A percentile compares a stretch with the other conserved stretches of the same genome.
phyloP scores from a whole-genome alignment of 371 early-diverging fungal species.

The Choanephora cucurbitarum region DNA sequence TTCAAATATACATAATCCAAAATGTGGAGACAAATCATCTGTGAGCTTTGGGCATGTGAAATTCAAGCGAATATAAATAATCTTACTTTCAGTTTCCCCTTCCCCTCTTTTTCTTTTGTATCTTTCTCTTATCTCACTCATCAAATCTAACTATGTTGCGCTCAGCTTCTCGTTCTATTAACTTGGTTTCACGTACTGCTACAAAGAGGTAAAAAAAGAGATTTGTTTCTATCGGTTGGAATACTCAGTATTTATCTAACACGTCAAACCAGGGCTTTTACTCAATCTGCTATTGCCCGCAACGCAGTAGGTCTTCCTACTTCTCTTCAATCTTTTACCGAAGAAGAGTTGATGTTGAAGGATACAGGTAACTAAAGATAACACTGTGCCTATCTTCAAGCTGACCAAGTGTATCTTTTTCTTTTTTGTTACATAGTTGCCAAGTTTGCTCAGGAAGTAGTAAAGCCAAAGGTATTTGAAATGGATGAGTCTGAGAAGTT shows the following conservation, averaged over 20 bases:
- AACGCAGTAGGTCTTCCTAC: constrained; percentile 33
- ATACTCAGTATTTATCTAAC: not conserved
- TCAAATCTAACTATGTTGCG: constrained; percentile 18
- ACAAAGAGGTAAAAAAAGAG: constrained; percentile 21
- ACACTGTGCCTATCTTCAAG: not conserved
- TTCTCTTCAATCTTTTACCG: constrained; percentile 78
- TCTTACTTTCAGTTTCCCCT: constrained; percentile 52
- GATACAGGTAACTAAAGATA: constrained; percentile 62
- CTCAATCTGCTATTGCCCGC: constrained; percentile 49
- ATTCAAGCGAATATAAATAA: constrained; percentile 41
- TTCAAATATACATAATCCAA: constrained; percentile 12
- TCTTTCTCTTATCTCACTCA: no score
- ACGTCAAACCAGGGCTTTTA: constrained; percentile 37
- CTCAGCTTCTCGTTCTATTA: constrained; percentile 21
- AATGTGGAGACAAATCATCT: constrained; percentile 56
- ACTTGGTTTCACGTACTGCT: constrained; percentile 20
- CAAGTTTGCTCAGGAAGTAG: constrained; percentile 82
- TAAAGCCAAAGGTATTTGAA: constrained; percentile 84
- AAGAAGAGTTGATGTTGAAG: constrained; percentile 80
- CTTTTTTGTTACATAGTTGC: constrained; percentile 54
- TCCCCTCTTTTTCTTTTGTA: constrained; percentile 25
- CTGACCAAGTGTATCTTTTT: no score
- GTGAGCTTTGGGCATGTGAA: constrained; percentile 63
- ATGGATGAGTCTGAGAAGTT: constrained; percentile 95
- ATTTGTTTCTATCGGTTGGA: not conserved